These are phyloP conservation scores for Hemisphaericaspora xylofermentans DNA, from an alignment of 1,139 yeast genomes.

Conservation along the genomic window DNA sequence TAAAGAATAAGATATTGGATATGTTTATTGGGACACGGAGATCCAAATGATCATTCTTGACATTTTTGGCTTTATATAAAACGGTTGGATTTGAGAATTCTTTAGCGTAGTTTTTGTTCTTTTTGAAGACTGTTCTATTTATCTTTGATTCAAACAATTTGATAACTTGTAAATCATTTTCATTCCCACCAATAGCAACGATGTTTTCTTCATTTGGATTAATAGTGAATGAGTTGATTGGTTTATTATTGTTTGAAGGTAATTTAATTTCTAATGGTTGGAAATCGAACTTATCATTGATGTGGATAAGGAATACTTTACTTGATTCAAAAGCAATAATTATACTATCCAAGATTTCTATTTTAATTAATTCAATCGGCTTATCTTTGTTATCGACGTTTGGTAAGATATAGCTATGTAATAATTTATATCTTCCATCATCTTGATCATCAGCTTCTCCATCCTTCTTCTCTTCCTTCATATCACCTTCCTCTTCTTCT, in stretches of 20 bases:
- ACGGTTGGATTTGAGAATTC: slow-evolving; percentile 23
- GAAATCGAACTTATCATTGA: slow-evolving; percentile 28
- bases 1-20: slow-evolving; percentile 47
- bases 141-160: slow-evolving; percentile 33
- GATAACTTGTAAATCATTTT: slow-evolving; percentile 59
- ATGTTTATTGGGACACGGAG: slow-evolving; percentile 71
- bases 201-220: slow-evolving; percentile 46
- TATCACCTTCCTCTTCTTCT: slow-evolving; percentile 13
- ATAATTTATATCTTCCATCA: slow-evolving; percentile 13
- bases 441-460: slow-evolving; percentile 17
- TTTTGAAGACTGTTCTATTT: slow-evolving; percentile 18
- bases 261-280: slow-evolving; percentile 31
- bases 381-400: slow-evolving; percentile 23
- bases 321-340: slow-evolving; percentile 52
- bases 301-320: slow-evolving; percentile 41
- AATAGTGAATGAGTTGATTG: slow-evolving; percentile 46
- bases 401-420: slow-evolving; percentile 29
- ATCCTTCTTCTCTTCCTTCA: slow-evolving; percentile 11
- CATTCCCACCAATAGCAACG: slow-evolving; percentile 75
- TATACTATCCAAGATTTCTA: slow-evolving; percentile 30
- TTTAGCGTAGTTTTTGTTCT: slow-evolving; percentile 14
- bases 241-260: slow-evolving; percentile 39
- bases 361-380: slow-evolving; percentile 34
- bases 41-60: slow-evolving; percentile 63
- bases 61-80: slow-evolving; percentile 61